Base-by-base conservation (phyloP, 176 grass and related monocot genomes). In the Avena sativa region DNA sequence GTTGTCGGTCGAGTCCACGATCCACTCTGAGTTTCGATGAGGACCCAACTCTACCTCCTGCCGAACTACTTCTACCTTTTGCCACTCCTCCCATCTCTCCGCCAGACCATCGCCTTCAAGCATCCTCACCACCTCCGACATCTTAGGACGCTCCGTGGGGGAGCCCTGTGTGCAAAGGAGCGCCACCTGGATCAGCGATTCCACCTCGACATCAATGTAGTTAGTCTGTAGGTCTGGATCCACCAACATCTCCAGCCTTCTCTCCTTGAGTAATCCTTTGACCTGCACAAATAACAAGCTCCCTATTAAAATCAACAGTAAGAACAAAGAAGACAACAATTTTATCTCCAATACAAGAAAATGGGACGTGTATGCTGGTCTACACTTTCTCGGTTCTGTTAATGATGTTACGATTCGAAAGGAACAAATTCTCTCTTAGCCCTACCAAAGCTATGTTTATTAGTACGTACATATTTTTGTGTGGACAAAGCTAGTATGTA, bases 51-150 rank as follows among this genome's bases (percentile, higher is more conserved):
- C 95, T 3, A 87, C 88, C 78, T 97, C 95, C 59, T 91, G 95
- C 51, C 84, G 84, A 78, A 91, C 88, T 26, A 96, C 91, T 55
- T 97, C 92, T 9, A 94, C 88, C 89, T 92, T 94, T 46, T 97
- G 95, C 95, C 95, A 97, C 83, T 97, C 95, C 51, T 97, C 95
- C 92, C 95, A 97, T 89, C 92, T 92, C 77, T 97, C 95, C 0
- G 90, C 92, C 0, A 97, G 92, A 9, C 95, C 92, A 21, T 97
- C 95, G 2, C 92, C 95, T 89, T 97, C 95, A 0, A 97, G 95
- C 95, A 97, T 97, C 80, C 92, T 92, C 73, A 97, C 95, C 44
- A 97, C 95, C 74, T 97, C 95, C 6, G 88, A 92, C 95, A 97
- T 97, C 86, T 94, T 97, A n/a, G 95, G 95, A 15, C 95, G 90